A percentile compares a stretch with the other conserved stretches of the same genome.
Conservation (phyloP, 352 stramenopile species). For the Aphanomyces cochlioides region DNA sequence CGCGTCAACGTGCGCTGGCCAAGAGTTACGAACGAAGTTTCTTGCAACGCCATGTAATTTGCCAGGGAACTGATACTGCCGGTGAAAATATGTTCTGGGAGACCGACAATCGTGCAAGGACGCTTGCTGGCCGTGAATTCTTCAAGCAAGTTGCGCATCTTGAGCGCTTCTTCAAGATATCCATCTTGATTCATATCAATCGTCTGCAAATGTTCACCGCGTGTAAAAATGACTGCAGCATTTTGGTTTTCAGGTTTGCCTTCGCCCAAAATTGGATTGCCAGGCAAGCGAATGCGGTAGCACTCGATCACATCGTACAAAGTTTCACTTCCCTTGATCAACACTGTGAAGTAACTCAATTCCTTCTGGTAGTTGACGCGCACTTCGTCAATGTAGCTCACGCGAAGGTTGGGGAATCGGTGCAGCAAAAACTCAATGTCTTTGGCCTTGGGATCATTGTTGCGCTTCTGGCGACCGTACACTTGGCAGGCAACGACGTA, state of each 20-base stretch:
- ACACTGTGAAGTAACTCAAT: slow-evolving; percentile 95
- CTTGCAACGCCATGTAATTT: slow-evolving; percentile 99
- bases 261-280: slow-evolving; percentile 98
- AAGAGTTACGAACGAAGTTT: slow-evolving; percentile 98
- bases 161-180: slow-evolving; percentile 98
- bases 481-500: slow-evolving; percentile 99
- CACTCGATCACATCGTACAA: slow-evolving; percentile 80
- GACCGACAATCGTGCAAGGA: slow-evolving; percentile 93
- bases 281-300: slow-evolving; percentile 96
- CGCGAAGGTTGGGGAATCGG: slow-evolving; percentile 94
- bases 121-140: slow-evolving; percentile 89
- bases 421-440: slow-evolving; percentile 98
- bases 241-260: slow-evolving; percentile 99
- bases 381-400: slow-evolving; percentile 98
- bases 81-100: slow-evolving; percentile 99
- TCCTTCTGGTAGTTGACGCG: slow-evolving; percentile 93
- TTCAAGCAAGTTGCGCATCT: slow-evolving; percentile 98
- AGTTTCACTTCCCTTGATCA: slow-evolving; percentile 92
- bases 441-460: slow-evolving; percentile 97
- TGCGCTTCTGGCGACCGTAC: slow-evolving; percentile 97
- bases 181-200: slow-evolving; percentile 99
- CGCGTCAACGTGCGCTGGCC: slow-evolving; percentile 95
- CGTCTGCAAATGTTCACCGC: slow-evolving; percentile 96
- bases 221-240: slow-evolving; percentile 97
- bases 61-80: slow-evolving; percentile 93